Evolutionary conservation across 2,329 filamentous ascomycete species (phyloP).

Genomic region (Colletotrichum cuscutae): DNA sequence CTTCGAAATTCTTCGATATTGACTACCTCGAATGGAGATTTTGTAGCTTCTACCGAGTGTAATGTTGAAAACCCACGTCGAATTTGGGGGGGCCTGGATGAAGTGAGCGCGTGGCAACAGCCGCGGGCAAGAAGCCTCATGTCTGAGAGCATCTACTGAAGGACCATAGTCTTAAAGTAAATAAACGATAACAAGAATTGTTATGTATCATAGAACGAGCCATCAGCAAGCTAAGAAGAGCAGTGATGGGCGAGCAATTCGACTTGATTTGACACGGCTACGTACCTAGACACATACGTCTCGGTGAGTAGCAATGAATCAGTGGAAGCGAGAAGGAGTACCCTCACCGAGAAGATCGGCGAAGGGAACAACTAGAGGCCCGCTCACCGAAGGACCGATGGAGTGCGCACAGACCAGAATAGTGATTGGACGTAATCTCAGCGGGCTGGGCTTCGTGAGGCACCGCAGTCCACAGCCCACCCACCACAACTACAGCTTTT

Average conservation of each 20-base stretch:
- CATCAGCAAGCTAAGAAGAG: background rate
- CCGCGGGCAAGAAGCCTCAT: background rate
- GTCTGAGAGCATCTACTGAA: background rate
- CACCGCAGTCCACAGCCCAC: slow-evolving; percentile 31
- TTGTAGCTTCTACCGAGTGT: background rate
- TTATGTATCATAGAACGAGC: background rate
- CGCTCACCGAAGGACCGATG: background rate
- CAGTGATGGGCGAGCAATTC: background rate
- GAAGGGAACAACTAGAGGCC: background rate
- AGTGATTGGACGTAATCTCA: slow-evolving; percentile 27
- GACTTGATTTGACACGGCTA: background rate
- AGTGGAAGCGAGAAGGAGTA: too few relatives aligned
- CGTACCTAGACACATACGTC: background rate
- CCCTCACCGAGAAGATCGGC: background rate
- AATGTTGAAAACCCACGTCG: slow-evolving; percentile 10
- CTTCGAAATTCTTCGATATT: slow-evolving; percentile 21
- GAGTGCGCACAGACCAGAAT: slow-evolving; percentile 5
- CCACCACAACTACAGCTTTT: slow-evolving; percentile 34
- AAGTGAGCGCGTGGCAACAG: background rate
- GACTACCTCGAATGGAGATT: slow-evolving; percentile 12
- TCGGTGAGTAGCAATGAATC: background rate
- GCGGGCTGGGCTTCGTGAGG: slow-evolving; percentile 33
- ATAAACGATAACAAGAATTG: too few relatives aligned
- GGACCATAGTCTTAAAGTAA: background rate
- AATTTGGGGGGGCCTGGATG: background rate